Conservation (phyloP, 441 rosid species). For the Croton laevigatus region DNA sequence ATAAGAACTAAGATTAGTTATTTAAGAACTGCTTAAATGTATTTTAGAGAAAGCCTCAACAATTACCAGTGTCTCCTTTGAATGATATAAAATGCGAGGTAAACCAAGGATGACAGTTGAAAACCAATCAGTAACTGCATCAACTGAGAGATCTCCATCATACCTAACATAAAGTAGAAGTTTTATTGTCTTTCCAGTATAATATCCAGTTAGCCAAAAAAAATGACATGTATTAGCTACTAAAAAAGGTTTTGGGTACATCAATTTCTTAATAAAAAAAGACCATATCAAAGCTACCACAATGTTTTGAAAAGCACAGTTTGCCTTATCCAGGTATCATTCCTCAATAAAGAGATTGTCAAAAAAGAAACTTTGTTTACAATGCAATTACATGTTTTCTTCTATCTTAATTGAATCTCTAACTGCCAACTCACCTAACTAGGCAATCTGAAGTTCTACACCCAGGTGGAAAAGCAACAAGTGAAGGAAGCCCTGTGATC, state of each 20-base stretch:
- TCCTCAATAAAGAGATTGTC: neutral
- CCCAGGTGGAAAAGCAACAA: slow-evolving; percentile 70
- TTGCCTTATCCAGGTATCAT: neutral
- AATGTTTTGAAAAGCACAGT: neutral
- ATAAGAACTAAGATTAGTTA: neutral
- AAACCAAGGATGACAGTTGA: slow-evolving; percentile 64
- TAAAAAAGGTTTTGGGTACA: slow-evolving; percentile 5
- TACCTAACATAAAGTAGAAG: slow-evolving; percentile 46
- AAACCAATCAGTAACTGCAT: slow-evolving; percentile 88
- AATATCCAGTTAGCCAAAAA: slow-evolving; percentile 13
- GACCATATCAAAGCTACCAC: neutral
- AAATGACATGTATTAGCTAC: neutral
- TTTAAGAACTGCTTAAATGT: slow-evolving; percentile 9
- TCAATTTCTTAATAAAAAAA: neutral
- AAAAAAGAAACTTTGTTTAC: no score
- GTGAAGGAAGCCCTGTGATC: slow-evolving; percentile 76
- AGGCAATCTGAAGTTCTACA: slow-evolving; percentile 74
- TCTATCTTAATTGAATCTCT: slow-evolving; percentile 10
- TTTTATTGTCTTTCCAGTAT: slow-evolving; percentile 13
- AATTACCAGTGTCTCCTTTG: slow-evolving; percentile 88
- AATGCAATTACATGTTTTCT: neutral
- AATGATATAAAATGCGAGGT: slow-evolving; percentile 83
- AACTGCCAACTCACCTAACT: slow-evolving; percentile 52
- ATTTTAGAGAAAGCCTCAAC: slow-evolving; percentile 6
- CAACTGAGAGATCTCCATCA: slow-evolving; percentile 74